Evolutionary conservation across 768 basidiomycete genomes (phyloP), one percentile per base, ranked within the genome.

Genomic region (Lentinula boryana): DNA sequence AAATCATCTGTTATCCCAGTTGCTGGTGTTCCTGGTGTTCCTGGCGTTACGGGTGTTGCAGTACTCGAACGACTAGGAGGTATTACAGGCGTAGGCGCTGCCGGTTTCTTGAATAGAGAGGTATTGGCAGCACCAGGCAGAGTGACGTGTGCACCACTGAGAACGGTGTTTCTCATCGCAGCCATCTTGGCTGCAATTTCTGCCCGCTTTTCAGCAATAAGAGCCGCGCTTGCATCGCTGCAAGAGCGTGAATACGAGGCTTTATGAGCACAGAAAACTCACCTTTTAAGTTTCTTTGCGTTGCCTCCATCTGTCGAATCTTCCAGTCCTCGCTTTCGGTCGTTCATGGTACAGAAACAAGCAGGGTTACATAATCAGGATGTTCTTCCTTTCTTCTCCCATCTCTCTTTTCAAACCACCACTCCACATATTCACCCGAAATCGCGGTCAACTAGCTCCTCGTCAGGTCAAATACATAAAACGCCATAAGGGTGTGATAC

Each of bases 401-500:
- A 40, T 63, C 36, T 41, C 64, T 21, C 60, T 63, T 15, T 52
- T 62, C 51, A 53, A 58, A 10, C 56, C 60, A 3, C 71, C 75
- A 8, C 61, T 76, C 53, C 72, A 68, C 32, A 48, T 80, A 31
- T 78, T 81, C 64, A 70, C 75, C 43, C 75, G 82, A 54, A 74
- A 69, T n/a, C 81, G 85, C 36, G 72, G 78, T 38, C 84, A 88
- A 64, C 85, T 98, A 31, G 93, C 93, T 2, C 96, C 96, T 4
- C 83, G 87, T 44, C 79, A 87, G 62, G 87, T 93, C 61, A 88
- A 93, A 72, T 87, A 91, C 70, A 78, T 90, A 66, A 93, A 91
- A 72, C 84, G 92, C 10, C 94, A 96, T 76, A 97, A 97, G 72
- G 95, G 95, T 56, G 82, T 87, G 49, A 81, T 93, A 48, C 91